phyloP scores from a whole-genome alignment of 371 early-diverging fungal genomes.

The Apophysomyces sp. region DNA sequence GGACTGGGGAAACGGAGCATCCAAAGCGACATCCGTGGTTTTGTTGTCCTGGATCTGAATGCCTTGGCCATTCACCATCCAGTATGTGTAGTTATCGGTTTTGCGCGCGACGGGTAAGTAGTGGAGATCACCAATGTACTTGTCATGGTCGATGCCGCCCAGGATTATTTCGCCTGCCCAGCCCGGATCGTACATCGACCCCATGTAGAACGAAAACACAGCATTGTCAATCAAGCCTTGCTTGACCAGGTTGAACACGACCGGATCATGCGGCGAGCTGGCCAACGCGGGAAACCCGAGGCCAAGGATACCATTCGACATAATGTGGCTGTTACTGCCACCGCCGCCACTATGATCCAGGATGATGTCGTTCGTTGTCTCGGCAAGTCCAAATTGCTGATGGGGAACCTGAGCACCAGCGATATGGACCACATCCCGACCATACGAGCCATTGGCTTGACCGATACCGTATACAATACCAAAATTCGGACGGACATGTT shows the following conservation, averaged over 20 bases:
- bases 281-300: slow-evolving; percentile 27
- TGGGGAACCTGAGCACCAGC: slow-evolving; percentile 40
- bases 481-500: slow-evolving; percentile 41
- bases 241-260: slow-evolving; percentile 28
- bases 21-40: neutral
- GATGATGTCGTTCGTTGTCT: slow-evolving; percentile 43
- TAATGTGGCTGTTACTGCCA: slow-evolving; percentile 12
- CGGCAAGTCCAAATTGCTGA: slow-evolving; percentile 58
- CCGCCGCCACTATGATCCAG: slow-evolving; percentile 47
- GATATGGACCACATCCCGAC: slow-evolving; percentile 50
- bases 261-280: slow-evolving; percentile 16
- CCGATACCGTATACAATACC: slow-evolving; percentile 63
- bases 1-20: neutral
- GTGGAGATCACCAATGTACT: slow-evolving; percentile 14
- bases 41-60: slow-evolving; percentile 6
- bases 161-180: slow-evolving; percentile 53
- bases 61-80: slow-evolving; percentile 22
- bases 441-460: slow-evolving; percentile 56
- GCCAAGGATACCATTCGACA: slow-evolving; percentile 33
- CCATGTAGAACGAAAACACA: slow-evolving; percentile 40
- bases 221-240: slow-evolving; percentile 31
- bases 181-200: slow-evolving; percentile 11
- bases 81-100: slow-evolving; percentile 14
- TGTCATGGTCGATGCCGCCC: slow-evolving; percentile 49
- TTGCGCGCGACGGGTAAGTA: slow-evolving; percentile 9